Percentiles rank a stretch among this genome's conserved stretches.
phyloP scores from a whole-genome alignment of 495 filamentous ascomycete genomes.

The Hypomontagnella monticulosa region DNA sequence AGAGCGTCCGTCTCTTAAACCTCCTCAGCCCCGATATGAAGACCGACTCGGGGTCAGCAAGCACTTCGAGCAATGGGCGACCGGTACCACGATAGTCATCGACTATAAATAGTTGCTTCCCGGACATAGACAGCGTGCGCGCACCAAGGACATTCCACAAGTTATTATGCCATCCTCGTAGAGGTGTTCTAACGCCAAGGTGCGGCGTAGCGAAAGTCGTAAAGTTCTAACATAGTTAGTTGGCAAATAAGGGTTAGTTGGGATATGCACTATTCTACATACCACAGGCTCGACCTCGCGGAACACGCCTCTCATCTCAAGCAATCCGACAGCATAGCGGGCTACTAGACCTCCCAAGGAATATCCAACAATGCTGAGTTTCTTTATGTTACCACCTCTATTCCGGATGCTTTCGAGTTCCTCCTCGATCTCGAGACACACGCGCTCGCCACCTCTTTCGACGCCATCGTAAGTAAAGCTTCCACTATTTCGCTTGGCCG shows the following conservation, averaged over 20 bases:
- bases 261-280: constrained; percentile 35
- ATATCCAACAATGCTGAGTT: constrained; percentile 89
- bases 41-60: constrained; percentile 85
- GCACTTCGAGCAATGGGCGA: constrained; percentile 77
- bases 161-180: constrained; percentile 70
- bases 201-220: constrained; percentile 92
- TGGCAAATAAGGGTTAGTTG: background rate
- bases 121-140: constrained; percentile 78
- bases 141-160: constrained; percentile 86
- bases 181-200: constrained; percentile 82
- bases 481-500: constrained; percentile 81
- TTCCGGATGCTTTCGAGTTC: constrained; percentile 71
- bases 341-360: constrained; percentile 88
- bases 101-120: constrained; percentile 85
- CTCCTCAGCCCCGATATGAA: constrained; percentile 81
- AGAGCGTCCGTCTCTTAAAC: constrained; percentile 78
- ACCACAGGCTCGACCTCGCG: constrained; percentile 81
- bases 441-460: constrained; percentile 87
- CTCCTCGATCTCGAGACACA: constrained; percentile 88
- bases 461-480: constrained; percentile 95
- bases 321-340: constrained; percentile 85
- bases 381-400: constrained; percentile 75
- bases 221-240: constrained; percentile 73
- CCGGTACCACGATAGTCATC: constrained; percentile 86
- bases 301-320: constrained; percentile 81